These are phyloP conservation scores for Cryptosporidium canis DNA, from an alignment of 169 alveolate genomes.

Conservation along the genomic window DNA sequence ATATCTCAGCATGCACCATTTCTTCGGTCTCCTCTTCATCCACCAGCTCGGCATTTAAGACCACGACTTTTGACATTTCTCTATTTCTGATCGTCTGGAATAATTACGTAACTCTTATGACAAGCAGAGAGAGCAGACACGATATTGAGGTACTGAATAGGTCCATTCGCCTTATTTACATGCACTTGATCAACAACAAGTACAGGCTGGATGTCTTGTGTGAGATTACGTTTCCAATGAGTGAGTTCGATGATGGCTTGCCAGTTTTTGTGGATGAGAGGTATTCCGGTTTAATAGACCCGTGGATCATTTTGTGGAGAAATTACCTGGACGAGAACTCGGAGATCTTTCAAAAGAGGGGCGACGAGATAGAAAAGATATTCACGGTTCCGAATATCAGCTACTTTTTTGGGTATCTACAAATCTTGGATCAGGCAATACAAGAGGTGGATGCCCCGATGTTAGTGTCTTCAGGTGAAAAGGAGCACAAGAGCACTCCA, in stretches of 20 bases:
- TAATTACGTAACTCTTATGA: slow-evolving; percentile 4
- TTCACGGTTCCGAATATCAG: slow-evolving; percentile 36
- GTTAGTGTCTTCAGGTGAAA: not conserved
- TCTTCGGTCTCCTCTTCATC: slow-evolving; percentile 39
- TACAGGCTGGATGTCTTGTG: slow-evolving; percentile 55
- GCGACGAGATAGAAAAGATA: slow-evolving; percentile 10
- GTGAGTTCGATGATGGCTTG: not conserved
- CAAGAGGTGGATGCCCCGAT: not conserved
- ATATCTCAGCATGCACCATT: slow-evolving; percentile 4
- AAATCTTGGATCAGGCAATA: slow-evolving; percentile 13
- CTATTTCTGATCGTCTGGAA: slow-evolving; percentile 51
- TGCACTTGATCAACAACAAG: slow-evolving; percentile 15
- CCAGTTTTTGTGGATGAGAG: slow-evolving; percentile 10
- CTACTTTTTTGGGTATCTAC: slow-evolving; percentile 13
- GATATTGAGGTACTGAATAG: not conserved
- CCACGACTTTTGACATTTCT: slow-evolving; percentile 43
- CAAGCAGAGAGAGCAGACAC: not conserved
- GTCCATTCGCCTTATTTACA: not conserved
- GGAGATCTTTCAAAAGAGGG: not conserved
- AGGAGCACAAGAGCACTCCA: not conserved
- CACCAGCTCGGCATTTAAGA: not conserved
- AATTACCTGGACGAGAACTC: slow-evolving; percentile 21
- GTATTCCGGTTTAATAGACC: not conserved
- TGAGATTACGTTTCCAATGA: slow-evolving; percentile 27
- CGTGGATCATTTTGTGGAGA: slow-evolving; percentile 24